A percentile compares a stretch with the other conserved stretches of the same genome.
Conservation (phyloP, 2,329 filamentous ascomycete species). For the Plenodomus tracheiphilus region DNA sequence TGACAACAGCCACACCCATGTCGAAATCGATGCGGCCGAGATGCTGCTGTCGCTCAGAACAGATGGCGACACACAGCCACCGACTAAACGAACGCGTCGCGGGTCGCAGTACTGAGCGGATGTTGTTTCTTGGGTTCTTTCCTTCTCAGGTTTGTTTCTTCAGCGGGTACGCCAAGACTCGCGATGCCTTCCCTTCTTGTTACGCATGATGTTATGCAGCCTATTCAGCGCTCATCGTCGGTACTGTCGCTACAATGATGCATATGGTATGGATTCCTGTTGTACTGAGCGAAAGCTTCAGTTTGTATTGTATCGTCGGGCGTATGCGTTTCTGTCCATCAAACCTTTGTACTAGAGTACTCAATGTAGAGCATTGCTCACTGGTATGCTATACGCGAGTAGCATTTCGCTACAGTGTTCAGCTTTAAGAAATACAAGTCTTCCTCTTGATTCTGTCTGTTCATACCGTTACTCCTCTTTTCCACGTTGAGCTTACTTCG, state of each 20-base stretch:
- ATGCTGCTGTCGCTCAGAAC: slow-evolving; percentile 38
- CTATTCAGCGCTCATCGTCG: slow-evolving; percentile 17
- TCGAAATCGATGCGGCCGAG: slow-evolving; percentile 43
- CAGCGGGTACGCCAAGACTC: slow-evolving; percentile 2
- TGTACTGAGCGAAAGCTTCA: not conserved
- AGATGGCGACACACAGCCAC: slow-evolving; percentile 23
- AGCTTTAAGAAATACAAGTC: not conserved
- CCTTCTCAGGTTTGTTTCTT: not conserved
- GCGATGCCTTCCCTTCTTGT: slow-evolving; percentile 12
- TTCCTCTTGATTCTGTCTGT: slow-evolving; percentile 2
- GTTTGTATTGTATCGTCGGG: too few relatives aligned
- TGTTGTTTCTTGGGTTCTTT: slow-evolving; percentile 11
- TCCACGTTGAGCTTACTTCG: slow-evolving; percentile 22
- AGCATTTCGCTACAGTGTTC: not conserved
- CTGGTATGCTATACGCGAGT: too few relatives aligned
- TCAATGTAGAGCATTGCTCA: not conserved
- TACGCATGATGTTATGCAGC: slow-evolving; percentile 5
- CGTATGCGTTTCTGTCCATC: not conserved
- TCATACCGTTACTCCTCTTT: not conserved
- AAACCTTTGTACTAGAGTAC: not conserved
- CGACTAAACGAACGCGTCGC: slow-evolving; percentile 35
- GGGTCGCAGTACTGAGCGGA: slow-evolving; percentile 14
- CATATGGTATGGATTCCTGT: slow-evolving; percentile 5
- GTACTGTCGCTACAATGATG: slow-evolving; percentile 10
- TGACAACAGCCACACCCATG: slow-evolving; percentile 10